A percentile compares a stretch with the other conserved stretches of the same genome.
These are phyloP conservation scores for Coniochaeta sp. DNA, from an alignment of 2,329 filamentous ascomycete species.

Conservation along the genomic window DNA sequence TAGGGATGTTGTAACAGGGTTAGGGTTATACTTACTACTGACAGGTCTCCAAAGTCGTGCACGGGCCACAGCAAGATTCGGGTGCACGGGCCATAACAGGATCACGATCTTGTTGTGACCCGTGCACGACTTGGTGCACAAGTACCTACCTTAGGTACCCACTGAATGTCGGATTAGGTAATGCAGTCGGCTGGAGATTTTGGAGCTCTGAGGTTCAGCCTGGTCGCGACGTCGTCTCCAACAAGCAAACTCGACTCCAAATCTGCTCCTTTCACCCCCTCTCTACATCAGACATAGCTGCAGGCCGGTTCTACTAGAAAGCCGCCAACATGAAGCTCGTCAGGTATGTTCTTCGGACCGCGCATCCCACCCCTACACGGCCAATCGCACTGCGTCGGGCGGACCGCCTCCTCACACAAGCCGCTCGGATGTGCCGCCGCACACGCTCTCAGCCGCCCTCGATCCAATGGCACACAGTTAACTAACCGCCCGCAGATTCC, in stretches of 20 bases:
- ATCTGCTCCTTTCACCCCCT: neutral
- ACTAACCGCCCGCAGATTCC: slow-evolving; percentile 56
- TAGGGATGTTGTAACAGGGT: no score
- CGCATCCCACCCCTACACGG: slow-evolving; percentile 15
- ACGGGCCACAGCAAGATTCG: no score
- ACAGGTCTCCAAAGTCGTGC: no score
- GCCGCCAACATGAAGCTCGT: slow-evolving; percentile 84
- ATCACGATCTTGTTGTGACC: no score
- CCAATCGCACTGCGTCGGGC: neutral
- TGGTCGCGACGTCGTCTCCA: neutral
- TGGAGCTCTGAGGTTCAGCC: neutral
- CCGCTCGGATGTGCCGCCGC: no score
- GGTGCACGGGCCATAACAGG: no score
- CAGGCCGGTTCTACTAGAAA: neutral
- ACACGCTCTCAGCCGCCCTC: slow-evolving; percentile 10
- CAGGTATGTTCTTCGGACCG: slow-evolving; percentile 50
- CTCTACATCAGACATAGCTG: neutral
- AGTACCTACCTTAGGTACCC: neutral
- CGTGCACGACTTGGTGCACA: no score
- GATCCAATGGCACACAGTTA: slow-evolving; percentile 10
- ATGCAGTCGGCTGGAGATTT: neutral
- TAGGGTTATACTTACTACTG: no score
- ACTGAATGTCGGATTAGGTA: neutral
- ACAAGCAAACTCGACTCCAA: neutral
- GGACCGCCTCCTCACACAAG: no score